Evolutionary conservation across 805 yeast species (phyloP), one percentile per base, ranked within the genome.

Genomic region (Yarrowia osloensis): DNA sequence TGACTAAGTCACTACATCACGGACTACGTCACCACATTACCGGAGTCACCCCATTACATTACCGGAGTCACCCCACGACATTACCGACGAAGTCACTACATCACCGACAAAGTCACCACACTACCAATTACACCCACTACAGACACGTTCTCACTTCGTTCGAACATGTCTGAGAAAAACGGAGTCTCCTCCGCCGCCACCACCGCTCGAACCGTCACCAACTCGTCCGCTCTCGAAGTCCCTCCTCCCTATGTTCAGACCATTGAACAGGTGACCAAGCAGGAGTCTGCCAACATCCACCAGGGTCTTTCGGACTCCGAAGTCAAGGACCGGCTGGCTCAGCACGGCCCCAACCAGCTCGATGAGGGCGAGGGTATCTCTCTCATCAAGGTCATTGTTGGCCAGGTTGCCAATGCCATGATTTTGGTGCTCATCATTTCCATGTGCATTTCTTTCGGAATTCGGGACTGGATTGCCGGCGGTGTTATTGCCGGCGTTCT

Each of bases 371-470:
- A 79, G 44, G 82, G 81, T 26, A 83, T 88, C 65, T 84, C 88
- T 8, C 77, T 85, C 65, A 70, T 81, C 29, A 77, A 78, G 65
- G 88, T 89, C 67, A 69, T 89, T 29, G 77, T 88, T 46, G 88
- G 87, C 70, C 95, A 89, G 71, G 79, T 86, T 1, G 86, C 86
- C 75, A 89, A 89, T 73, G 94, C 95, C 55, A 89, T 89, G 95
- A 86, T 88, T 61, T 76, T 89, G 70, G 94, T 89, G 9, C 80
- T 88, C 70, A 77, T 88, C 65, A 87, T 88, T 40, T 85, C 91
- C 19, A 84, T 87, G 89, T 75, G 85, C 22, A 87, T 89, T 63
- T 87, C 93, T 4, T 81, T 88, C 59, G 92, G 88, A 22, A 87
- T 89, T 70, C 80, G 81, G 68, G 94, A 89, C 75, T 89, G 90